A percentile compares a stretch with the other conserved stretches of the same genome.
phyloP scores from a whole-genome alignment of 2,329 filamentous ascomycete species.

The Chaetomium sp. region DNA sequence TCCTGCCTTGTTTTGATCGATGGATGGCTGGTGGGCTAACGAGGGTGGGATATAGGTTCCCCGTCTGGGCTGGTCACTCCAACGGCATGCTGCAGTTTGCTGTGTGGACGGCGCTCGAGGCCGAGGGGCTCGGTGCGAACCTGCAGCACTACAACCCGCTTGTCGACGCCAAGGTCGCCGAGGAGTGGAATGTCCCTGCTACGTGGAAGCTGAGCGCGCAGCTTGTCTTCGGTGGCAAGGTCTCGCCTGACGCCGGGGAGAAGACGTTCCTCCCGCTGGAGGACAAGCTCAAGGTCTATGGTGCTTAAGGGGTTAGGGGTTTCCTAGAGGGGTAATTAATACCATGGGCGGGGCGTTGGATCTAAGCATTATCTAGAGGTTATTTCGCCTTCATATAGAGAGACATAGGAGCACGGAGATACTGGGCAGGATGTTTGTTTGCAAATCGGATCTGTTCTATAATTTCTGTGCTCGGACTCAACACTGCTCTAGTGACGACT shows the following conservation, averaged over 20 bases:
- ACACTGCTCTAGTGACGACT: background rate
- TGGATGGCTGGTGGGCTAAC: background rate
- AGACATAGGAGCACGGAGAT: background rate
- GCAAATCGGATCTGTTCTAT: background rate
- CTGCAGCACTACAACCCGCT: slow-evolving; percentile 93
- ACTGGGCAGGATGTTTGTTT: background rate
- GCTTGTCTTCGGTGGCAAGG: slow-evolving; percentile 76
- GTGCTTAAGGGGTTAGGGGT: slow-evolving; percentile 44
- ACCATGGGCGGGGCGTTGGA: slow-evolving; percentile 26
- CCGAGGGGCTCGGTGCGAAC: slow-evolving; percentile 83
- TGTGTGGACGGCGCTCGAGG: slow-evolving; percentile 79
- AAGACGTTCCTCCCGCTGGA: slow-evolving; percentile 68
- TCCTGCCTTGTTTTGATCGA: background rate
- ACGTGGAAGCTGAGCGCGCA: slow-evolving; percentile 80
- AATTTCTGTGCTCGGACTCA: background rate
- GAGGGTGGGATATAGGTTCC: slow-evolving; percentile 60
- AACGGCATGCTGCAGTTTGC: slow-evolving; percentile 81
- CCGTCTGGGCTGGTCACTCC: slow-evolving; percentile 73
- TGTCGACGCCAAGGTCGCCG: slow-evolving; percentile 70
- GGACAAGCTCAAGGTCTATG: slow-evolving; percentile 67
- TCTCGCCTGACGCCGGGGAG: slow-evolving; percentile 55
- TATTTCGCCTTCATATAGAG: background rate
- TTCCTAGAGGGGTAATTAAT: background rate
- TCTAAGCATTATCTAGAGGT: background rate
- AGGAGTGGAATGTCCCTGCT: slow-evolving; percentile 68